These are phyloP conservation scores for Aureobasidium sp. DNA, from an alignment of 2,329 filamentous ascomycete species.

Conservation along the genomic window DNA sequence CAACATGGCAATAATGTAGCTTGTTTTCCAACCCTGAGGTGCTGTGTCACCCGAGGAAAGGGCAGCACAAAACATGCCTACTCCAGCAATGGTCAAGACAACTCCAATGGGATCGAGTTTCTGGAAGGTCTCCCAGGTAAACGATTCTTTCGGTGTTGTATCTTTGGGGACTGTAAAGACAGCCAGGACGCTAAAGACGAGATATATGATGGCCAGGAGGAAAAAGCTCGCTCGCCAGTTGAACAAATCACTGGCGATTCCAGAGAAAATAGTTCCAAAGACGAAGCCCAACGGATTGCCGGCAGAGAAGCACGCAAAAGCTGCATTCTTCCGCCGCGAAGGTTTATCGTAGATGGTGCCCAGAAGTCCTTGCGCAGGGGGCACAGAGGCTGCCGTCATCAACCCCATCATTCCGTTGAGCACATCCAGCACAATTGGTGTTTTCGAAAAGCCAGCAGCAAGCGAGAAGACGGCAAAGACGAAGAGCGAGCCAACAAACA, in stretches of 20 bases:
- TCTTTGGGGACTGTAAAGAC: constrained; percentile 54
- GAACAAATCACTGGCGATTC: constrained; percentile 51
- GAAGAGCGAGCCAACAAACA: constrained; percentile 53
- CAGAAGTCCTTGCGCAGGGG: constrained; percentile 55
- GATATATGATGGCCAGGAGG: constrained; percentile 55
- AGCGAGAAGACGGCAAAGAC: constrained; percentile 50
- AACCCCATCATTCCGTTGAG: constrained; percentile 56
- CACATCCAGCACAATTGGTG: constrained; percentile 51
- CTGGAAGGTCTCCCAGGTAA: constrained; percentile 42
- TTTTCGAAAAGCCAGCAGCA: constrained; percentile 50
- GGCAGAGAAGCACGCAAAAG: constrained; percentile 54
- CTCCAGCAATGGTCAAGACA: constrained; percentile 52
- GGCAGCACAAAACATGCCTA: constrained; percentile 55
- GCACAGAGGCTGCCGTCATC: constrained; percentile 54
- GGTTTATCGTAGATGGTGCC: constrained; percentile 56
- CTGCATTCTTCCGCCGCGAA: constrained; percentile 52
- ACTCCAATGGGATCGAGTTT: constrained; percentile 55
- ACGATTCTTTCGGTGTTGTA: constrained; percentile 36
- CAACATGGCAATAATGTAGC: constrained; percentile 54
- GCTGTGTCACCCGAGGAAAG: constrained; percentile 49
- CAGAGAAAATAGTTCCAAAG: constrained; percentile 51
- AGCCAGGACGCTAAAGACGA: constrained; percentile 48
- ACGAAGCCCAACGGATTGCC: constrained; percentile 51
- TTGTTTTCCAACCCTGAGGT: constrained; percentile 51
- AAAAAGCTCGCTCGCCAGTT: constrained; percentile 57